Percentiles rank a stretch among this genome's conserved stretches.
These are phyloP conservation scores for Hanseniaspora lindneri DNA, from an alignment of 805 yeast genomes.

Conservation along the genomic window DNA sequence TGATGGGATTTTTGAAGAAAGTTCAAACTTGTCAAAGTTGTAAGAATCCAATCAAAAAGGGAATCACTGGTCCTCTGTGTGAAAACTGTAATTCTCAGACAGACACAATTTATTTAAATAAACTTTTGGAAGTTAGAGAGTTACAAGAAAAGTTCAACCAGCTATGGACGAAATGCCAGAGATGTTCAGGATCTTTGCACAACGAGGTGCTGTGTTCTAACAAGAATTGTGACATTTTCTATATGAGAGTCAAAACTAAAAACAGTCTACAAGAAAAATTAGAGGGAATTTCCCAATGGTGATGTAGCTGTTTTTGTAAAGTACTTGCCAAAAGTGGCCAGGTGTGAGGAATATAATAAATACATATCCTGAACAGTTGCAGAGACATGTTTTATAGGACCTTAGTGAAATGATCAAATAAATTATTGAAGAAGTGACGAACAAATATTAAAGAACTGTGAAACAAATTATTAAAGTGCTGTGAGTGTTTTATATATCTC, in stretches of 20 bases:
- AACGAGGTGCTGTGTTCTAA: conserved; percentile 92
- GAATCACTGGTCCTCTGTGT: conserved; percentile 57
- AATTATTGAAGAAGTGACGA: no score
- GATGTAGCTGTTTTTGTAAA: no score
- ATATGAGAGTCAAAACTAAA: conserved; percentile 64
- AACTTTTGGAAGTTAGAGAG: conserved; percentile 65
- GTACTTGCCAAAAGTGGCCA: no score
- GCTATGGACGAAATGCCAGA: conserved; percentile 95
- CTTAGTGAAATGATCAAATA: no score
- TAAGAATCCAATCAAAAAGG: conserved; percentile 60
- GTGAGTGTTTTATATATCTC: no score
- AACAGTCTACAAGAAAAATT: conserved; percentile 34
- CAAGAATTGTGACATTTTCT: conserved; percentile 93
- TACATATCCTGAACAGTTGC: no score
- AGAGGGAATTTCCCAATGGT: conserved; percentile 34
- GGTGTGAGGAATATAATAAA: no score
- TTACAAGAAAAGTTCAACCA: conserved; percentile 74
- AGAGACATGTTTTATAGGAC: no score
- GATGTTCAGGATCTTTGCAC: conserved; percentile 92
- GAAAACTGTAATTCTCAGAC: conserved; percentile 61
- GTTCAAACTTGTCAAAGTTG: conserved; percentile 84
- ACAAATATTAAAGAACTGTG: no score
- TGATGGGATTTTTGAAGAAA: conserved; percentile 83
- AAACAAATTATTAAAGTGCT: no score
- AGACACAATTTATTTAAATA: conserved; percentile 69